phyloP scores from a whole-genome alignment of 2,329 filamentous ascomycete species.

The Graphilbum sp. region DNA sequence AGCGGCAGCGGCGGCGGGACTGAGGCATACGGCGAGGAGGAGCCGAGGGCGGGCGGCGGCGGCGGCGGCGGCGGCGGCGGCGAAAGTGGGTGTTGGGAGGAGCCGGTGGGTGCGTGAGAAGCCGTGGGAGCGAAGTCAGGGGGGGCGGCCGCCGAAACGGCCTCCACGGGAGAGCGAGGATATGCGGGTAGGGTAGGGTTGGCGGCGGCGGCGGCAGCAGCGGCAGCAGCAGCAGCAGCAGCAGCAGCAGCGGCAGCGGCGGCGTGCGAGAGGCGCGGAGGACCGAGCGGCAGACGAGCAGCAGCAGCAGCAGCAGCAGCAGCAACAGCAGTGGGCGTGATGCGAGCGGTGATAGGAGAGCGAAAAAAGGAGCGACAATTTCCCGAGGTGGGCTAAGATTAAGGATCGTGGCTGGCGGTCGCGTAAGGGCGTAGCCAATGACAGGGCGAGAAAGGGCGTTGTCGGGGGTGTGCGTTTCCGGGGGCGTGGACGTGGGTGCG shows the following conservation, averaged over 20 bases:
- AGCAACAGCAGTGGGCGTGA: no score
- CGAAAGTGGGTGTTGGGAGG: constrained; percentile 4
- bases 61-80: constrained; percentile 6
- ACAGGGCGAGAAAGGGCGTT: background rate
- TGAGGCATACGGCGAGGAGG: background rate
- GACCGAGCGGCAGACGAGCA: background rate
- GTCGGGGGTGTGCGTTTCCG: background rate
- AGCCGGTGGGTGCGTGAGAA: constrained; percentile 22
- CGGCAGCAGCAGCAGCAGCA: no score
- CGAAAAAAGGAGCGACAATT: background rate
- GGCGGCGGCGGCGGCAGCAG: no score
- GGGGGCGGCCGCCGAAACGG: constrained; percentile 30
- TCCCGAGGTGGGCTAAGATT: background rate
- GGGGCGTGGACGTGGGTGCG: background rate
- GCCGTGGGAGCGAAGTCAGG: constrained; percentile 27
- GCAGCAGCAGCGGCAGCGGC: no score
- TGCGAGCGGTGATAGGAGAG: background rate
- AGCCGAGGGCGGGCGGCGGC: background rate
- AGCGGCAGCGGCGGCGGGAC: background rate
- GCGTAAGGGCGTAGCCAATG: constrained; percentile 6
- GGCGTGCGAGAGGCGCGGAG: background rate
- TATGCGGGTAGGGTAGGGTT: background rate
- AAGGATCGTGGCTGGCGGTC: constrained; percentile 2
- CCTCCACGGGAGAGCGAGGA: constrained; percentile 15
- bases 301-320: no score